phyloP scores from a whole-genome alignment of 306 rosid species.

The Calophaca sinica region DNA sequence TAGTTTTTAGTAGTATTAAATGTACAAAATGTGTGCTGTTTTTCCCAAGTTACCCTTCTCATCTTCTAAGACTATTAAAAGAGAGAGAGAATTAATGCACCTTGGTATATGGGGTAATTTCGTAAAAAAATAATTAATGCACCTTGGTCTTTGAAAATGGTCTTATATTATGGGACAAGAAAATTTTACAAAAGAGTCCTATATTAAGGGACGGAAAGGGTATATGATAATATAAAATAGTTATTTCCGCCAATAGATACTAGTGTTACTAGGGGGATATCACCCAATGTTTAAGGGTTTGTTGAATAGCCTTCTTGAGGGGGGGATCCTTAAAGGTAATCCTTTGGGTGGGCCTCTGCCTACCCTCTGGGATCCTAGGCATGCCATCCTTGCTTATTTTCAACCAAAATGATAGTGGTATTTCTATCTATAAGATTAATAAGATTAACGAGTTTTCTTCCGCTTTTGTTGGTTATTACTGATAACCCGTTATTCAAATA shows the following conservation, averaged over 20 bases:
- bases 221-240: slow-evolving; percentile 4
- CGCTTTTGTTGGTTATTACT: slow-evolving; percentile 32
- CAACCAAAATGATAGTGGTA: slow-evolving; percentile 29
- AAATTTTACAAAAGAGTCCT: too few relatives aligned
- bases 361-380: slow-evolving; percentile 12
- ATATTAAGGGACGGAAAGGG: too few relatives aligned
- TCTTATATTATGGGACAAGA: too few relatives aligned
- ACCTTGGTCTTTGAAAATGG: too few relatives aligned
- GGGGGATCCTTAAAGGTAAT: background rate
- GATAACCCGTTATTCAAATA: slow-evolving; percentile 4
- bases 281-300: slow-evolving; percentile 2
- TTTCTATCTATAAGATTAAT: slow-evolving; percentile 13
- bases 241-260: slow-evolving; percentile 20
- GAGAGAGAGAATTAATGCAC: too few relatives aligned
- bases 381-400: slow-evolving; percentile 16
- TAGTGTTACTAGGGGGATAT: slow-evolving; percentile 24
- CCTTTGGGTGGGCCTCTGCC: slow-evolving; percentile 8
- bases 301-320: background rate
- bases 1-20: too few relatives aligned
- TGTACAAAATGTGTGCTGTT: too few relatives aligned
- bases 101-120: too few relatives aligned
- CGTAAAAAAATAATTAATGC: too few relatives aligned
- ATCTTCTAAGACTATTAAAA: too few relatives aligned
- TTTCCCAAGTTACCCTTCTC: too few relatives aligned
- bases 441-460: slow-evolving; percentile 2